These are phyloP conservation scores for Pharus latifolius DNA, from an alignment of 176 grass and related monocot species.

Conservation along the genomic window DNA sequence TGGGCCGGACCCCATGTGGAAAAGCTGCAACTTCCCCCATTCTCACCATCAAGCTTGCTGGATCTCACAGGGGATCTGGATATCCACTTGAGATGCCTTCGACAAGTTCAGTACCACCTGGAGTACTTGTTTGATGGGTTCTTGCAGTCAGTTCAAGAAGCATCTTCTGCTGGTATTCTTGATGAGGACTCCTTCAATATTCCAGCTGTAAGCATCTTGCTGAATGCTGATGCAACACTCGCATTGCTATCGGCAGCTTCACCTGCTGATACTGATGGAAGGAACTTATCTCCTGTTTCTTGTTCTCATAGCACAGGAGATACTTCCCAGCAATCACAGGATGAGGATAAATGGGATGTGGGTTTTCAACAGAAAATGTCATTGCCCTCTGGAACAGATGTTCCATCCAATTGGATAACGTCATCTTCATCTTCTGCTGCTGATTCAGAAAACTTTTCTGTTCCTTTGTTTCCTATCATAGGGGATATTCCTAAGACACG, in stretches of 20 bases:
- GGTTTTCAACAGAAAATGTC: constrained; percentile 11
- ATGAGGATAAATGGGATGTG: constrained; percentile 10
- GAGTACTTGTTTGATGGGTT: constrained; percentile 31
- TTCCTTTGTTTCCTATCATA: not conserved
- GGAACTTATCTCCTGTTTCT: constrained; percentile 7
- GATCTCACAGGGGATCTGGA: constrained; percentile 49
- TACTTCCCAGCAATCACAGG: not conserved
- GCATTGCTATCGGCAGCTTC: not conserved
- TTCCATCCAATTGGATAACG: not conserved
- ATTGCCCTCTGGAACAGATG: not conserved
- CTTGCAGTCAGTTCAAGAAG: not conserved
- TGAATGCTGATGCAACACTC: not conserved
- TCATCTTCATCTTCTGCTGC: not conserved
- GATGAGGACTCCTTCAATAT: constrained; percentile 14
- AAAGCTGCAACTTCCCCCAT: constrained; percentile 3
- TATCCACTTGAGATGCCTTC: constrained; percentile 29
- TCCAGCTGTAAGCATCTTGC: not conserved
- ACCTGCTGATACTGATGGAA: not conserved
- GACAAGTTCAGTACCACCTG: constrained; percentile 38
- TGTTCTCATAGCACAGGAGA: constrained; percentile 23
- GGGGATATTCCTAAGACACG: not conserved
- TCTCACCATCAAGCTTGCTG: constrained; percentile 11
- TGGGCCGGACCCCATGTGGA: constrained; percentile 1
- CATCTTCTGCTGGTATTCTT: not conserved
- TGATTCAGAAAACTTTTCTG: not conserved